Percentiles rank a stretch among this genome's conserved stretches.
Conservation (phyloP, 1,139 yeast genomes). For the Hemisphaericaspora lyxosophila region DNA sequence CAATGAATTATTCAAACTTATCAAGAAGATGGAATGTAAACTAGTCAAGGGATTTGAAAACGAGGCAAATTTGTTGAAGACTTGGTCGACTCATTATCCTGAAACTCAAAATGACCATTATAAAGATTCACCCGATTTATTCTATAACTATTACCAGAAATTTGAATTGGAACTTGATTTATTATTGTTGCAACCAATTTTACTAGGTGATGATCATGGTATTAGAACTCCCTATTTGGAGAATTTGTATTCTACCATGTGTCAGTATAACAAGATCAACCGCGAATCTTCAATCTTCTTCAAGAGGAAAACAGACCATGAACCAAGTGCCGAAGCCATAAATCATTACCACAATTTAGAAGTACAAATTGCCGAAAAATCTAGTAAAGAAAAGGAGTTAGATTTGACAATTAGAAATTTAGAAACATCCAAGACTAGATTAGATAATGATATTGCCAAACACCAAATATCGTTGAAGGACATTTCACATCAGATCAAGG, state of each 20-base stretch:
- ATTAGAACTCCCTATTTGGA: constrained; percentile 89
- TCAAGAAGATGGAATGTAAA: constrained; percentile 77
- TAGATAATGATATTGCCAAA: constrained; percentile 20
- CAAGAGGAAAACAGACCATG: constrained; percentile 20
- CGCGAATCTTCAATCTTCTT: constrained; percentile 34
- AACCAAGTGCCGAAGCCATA: not conserved
- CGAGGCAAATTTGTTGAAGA: constrained; percentile 56
- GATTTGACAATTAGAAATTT: constrained; percentile 24
- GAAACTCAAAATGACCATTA: constrained; percentile 28
- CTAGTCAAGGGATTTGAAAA: constrained; percentile 64
- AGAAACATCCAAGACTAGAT: constrained; percentile 20
- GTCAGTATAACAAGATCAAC: constrained; percentile 62
- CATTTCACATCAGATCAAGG: constrained; percentile 10
- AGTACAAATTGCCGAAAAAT: constrained; percentile 22
- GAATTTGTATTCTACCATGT: constrained; percentile 76
- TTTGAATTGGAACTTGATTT: constrained; percentile 66
- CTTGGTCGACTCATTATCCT: constrained; percentile 53
- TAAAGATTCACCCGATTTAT: constrained; percentile 51
- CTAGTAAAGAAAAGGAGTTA: constrained; percentile 20
- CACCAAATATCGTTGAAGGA: constrained; percentile 10
- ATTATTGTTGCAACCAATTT: constrained; percentile 77
- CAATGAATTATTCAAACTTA: constrained; percentile 69
- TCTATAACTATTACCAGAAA: constrained; percentile 59
- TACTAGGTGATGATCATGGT: constrained; percentile 81
- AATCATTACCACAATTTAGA: constrained; percentile 10